Evolutionary conservation across 2,329 filamentous ascomycete genomes (phyloP).

Genomic region (Colletotrichum sp.): DNA sequence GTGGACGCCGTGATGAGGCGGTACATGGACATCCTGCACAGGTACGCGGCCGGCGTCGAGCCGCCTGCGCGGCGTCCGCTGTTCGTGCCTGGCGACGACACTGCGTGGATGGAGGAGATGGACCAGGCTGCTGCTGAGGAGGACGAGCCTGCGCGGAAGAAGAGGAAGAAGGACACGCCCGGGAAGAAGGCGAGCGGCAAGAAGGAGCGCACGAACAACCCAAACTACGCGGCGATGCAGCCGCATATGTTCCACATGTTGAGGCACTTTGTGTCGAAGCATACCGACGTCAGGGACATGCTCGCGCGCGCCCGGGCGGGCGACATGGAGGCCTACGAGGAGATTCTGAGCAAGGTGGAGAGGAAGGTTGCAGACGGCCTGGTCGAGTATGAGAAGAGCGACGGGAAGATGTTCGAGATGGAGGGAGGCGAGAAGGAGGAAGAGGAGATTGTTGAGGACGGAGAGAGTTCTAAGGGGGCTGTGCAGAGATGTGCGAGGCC

Average conservation of each 20-base stretch:
- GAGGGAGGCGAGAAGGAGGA: slow-evolving; percentile 26
- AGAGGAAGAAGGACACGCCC: slow-evolving; percentile 45
- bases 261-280: slow-evolving; percentile 77
- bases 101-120: slow-evolving; percentile 46
- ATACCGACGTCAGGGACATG: slow-evolving; percentile 86
- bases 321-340: slow-evolving; percentile 79
- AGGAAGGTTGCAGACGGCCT: slow-evolving; percentile 74
- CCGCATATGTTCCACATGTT: slow-evolving; percentile 93
- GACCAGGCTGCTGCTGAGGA: slow-evolving; percentile 31
- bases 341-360: slow-evolving; percentile 78
- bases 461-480: slow-evolving; percentile 68
- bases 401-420: slow-evolving; percentile 53
- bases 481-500: slow-evolving; percentile 79
- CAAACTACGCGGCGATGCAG: slow-evolving; percentile 82
- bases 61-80: slow-evolving; percentile 74
- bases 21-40: slow-evolving; percentile 90
- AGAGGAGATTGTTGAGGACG: slow-evolving; percentile 40
- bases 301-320: slow-evolving; percentile 73
- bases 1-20: slow-evolving; percentile 87
- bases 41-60: slow-evolving; percentile 70
- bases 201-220: slow-evolving; percentile 61
- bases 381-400: slow-evolving; percentile 65
- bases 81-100: slow-evolving; percentile 69
- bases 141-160: slow-evolving; percentile 58
- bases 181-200: slow-evolving; percentile 27